phyloP scores from a whole-genome alignment of 2,329 filamentous ascomycete species.

The Colletotrichum endophyticum region DNA sequence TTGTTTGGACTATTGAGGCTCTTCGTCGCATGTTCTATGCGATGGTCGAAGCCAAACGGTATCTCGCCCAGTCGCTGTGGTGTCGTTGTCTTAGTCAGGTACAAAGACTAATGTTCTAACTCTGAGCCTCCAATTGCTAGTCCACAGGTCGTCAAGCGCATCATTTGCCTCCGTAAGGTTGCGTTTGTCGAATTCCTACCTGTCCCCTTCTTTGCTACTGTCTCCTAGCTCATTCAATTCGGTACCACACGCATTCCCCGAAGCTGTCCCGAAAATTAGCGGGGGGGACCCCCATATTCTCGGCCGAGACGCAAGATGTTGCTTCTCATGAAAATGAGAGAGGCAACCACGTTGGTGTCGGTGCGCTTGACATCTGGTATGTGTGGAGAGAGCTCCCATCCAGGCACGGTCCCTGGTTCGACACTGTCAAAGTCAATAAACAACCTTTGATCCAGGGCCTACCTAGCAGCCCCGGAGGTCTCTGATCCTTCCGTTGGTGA shows the following conservation, averaged over 20 bases:
- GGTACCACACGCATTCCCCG: rapidly evolving
- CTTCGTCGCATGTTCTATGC: background rate
- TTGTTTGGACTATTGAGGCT: background rate
- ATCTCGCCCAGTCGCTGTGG: background rate
- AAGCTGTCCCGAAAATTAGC: background rate
- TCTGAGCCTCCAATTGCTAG: background rate
- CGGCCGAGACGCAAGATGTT: background rate
- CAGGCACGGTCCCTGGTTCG: background rate
- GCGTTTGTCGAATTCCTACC: background rate
- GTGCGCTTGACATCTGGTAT: background rate
- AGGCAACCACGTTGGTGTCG: background rate
- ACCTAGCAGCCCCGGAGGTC: background rate
- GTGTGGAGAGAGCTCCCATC: background rate
- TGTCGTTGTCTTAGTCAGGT: background rate
- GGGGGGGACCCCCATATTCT: background rate
- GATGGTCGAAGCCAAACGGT: background rate
- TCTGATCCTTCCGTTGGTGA: background rate
- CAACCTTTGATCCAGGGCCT: background rate
- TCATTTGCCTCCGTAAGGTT: background rate
- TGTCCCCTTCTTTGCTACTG: background rate
- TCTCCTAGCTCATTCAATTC: background rate
- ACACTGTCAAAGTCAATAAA: background rate
- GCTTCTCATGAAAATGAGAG: background rate
- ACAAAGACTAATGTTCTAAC: background rate
- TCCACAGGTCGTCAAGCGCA: background rate